phyloP scores from a whole-genome alignment of 768 basidiomycete species.

The Kwoniella botswanensis region DNA sequence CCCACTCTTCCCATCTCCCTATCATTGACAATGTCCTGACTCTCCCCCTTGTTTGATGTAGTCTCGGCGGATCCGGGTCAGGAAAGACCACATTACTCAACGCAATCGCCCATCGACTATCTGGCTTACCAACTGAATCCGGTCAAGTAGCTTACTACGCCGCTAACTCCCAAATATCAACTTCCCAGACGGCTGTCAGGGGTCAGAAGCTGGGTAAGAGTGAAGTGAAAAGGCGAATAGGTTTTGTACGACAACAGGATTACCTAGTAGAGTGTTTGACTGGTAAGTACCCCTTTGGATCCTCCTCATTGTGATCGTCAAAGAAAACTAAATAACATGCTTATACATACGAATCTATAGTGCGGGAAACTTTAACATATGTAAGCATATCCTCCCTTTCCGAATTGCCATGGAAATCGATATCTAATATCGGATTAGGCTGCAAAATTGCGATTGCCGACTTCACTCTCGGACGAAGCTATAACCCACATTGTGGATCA shows the following conservation, averaged over 20 bases:
- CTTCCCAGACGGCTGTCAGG: constrained; percentile 55
- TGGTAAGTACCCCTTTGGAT: constrained; percentile 32
- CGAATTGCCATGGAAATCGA: background rate
- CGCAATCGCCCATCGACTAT: constrained; percentile 53
- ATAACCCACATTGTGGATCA: constrained; percentile 60
- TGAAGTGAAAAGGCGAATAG: constrained; percentile 55
- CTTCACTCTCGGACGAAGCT: constrained; percentile 56
- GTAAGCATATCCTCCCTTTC: constrained; percentile 18
- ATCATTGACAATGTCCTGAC: background rate
- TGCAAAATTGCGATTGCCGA: constrained; percentile 61
- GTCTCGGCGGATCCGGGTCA: constrained; percentile 53
- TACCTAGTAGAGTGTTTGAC: constrained; percentile 60
- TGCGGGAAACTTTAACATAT: constrained; percentile 60
- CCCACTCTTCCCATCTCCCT: background rate
- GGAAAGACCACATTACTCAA: constrained; percentile 60
- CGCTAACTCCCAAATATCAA: constrained; percentile 37
- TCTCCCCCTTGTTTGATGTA: constrained; percentile 8
- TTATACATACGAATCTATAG: constrained; percentile 26
- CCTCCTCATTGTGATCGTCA: background rate
- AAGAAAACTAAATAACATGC: too few relatives aligned
- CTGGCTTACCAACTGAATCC: constrained; percentile 52
- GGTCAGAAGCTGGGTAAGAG: constrained; percentile 31
- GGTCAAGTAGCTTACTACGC: constrained; percentile 44
- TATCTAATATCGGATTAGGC: constrained; percentile 32
- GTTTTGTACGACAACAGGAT: constrained; percentile 61